Conservation (phyloP, 495 filamentous ascomycete species). For the Tuber umbilicatum region DNA sequence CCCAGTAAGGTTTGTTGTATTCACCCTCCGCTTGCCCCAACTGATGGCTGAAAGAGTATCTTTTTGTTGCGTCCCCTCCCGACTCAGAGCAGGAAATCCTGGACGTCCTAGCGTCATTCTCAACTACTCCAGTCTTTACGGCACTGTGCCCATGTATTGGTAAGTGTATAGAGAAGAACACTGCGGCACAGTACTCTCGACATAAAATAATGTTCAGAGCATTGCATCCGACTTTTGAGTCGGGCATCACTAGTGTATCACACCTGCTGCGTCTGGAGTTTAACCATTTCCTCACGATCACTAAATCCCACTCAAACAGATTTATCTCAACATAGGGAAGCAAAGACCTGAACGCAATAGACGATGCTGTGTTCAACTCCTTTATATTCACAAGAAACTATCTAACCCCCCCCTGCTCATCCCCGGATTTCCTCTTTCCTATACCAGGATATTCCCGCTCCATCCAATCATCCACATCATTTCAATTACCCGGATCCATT, state of each 20-base stretch:
- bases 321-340: not conserved
- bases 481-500: slow-evolving; percentile 2
- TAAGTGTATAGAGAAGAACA: not conserved
- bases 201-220: not conserved
- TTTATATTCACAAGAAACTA: not conserved
- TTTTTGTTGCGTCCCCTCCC: too few species aligned
- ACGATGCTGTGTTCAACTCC: not conserved
- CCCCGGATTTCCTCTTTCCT: not conserved
- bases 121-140: too few species aligned
- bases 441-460: not conserved
- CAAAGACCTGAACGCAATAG: not conserved
- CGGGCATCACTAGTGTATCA: not conserved
- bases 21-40: too few species aligned
- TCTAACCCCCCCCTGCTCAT: not conserved
- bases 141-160: not conserved
- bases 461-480: not conserved
- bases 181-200: not conserved
- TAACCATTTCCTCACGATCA: not conserved
- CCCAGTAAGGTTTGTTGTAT: too few species aligned
- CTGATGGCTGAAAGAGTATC: too few species aligned
- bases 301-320: not conserved
- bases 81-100: too few species aligned
- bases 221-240: not conserved
- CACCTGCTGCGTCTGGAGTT: not conserved
- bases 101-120: too few species aligned